Base-by-base conservation (phyloP, 2,329 filamentous ascomycete genomes). In the Aspergillus sergii region DNA sequence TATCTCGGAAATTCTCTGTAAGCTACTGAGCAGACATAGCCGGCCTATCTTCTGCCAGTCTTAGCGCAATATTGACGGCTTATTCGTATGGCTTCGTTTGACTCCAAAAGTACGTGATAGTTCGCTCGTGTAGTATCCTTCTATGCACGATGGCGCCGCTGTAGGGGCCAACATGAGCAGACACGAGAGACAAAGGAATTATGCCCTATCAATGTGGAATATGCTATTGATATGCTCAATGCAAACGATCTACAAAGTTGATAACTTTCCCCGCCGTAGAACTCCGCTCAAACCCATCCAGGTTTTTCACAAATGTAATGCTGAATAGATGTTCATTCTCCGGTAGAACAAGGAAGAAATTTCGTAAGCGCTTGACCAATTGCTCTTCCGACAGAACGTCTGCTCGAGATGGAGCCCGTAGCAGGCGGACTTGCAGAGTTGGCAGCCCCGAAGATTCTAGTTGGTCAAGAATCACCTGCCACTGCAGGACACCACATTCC, bases 401-500 rank as follows among this genome's bases (percentile, higher is more conserved):
- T 36, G 10, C 23, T n/a, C 32, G 21, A 61, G 63, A 12, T 70
- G 63, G 12, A 6, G 48, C 28, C 3, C 48, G 48, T 11, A 51
- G 10, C 10, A 72, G 8, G 12, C 69, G 65, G 6, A 72, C 16
- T 46, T 72, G 67, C 16, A 71, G 36, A 1, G 61, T 58, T 2
- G 50, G 50, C 45, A 62, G 45, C 3, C 55, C 48, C 2, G 64
- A 64, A n/a, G 50, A 61, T 0, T 59, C 48, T 1, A 50, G 53
- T 10, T 57, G 45, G 1, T 58, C 57, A 4, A 81, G 55, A 2
- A 83, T 73, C 1, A 82, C 66, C 62, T 83, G 81, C 79, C 80
- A 83, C 48, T 83, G 77, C 0, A 83, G 58, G 2, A 83, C 57
- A 0, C 75, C 74, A 4, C 62, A 73, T 16, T 48, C 55, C 3